Base-by-base conservation (phyloP, 75 land plant genomes). In the Sequoia sempervirens region DNA sequence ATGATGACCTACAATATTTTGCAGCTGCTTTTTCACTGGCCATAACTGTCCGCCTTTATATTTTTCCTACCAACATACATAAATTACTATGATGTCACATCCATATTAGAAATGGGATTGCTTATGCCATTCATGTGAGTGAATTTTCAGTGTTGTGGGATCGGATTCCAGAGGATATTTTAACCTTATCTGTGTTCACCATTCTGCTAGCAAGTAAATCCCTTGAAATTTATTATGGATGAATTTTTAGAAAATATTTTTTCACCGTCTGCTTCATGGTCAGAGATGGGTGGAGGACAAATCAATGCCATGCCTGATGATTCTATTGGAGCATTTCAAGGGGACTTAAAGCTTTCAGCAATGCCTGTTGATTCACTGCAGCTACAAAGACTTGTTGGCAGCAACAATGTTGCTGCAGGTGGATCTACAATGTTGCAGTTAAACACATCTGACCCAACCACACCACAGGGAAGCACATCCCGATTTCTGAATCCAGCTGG, bases 181-280 rank as follows among this genome's bases (percentile, higher is more conserved):
- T 10, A 78, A 43, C 46, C 3, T 43, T n/a, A 45, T 45, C 45
- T 78, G 47, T 45, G 10, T 23, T 43, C 46, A 3, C 6, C 50
- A 43, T 45, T 47, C 80, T 78, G 15, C 80, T 43, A 20, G 28
- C 80, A 45, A 78, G 80, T n/a, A 43, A 45, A n/a, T n/a, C 46
- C 50, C 52, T 78, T n/a, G 32, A 78, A 45, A 45, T 40, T 78
- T 78, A 45, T 23, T n/a, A 87, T 87, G 88, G 88, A 87, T 45
- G 83, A 81, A 43, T 75, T 81, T 50, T 52, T 87, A 23, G 72
- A 81, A 34, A 43, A 85, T 18, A 26, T 87, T 10, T 85, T 84
- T 20, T 53, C 76, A 56, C 36, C 88, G 2, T 10, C 86, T 18
- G 61, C 83, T 56, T 81, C 88, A 2, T 87, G 83, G 85, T 14